Conservation (phyloP, 2,329 filamentous ascomycete genomes). For the Colletotrichum higginsianum region DNA sequence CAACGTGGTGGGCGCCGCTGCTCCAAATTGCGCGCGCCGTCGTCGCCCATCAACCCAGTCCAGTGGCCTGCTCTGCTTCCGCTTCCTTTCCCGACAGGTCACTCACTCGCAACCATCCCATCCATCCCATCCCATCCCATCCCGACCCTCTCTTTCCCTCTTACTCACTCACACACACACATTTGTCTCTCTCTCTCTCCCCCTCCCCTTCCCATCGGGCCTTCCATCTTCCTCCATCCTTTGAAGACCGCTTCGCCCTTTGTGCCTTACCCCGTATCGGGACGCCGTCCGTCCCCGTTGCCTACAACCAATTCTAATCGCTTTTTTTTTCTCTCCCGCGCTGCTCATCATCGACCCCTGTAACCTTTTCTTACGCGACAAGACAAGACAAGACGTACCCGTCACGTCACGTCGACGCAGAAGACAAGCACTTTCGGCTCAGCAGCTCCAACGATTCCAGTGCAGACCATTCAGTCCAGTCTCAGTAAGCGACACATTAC, state of each 20-base stretch:
- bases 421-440: constrained; percentile 3
- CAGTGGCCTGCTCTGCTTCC: constrained; percentile 3
- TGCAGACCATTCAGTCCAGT: constrained; percentile 6
- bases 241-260: constrained; percentile 30
- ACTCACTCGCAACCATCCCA: constrained; percentile 15
- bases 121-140: constrained; percentile 15
- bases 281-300: constrained; percentile 27
- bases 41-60: constrained; percentile 2
- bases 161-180: constrained; percentile 4
- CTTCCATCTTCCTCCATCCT: constrained; percentile 19
- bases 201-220: neutral
- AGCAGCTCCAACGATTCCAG: constrained; percentile 23
- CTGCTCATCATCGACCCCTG: constrained; percentile 16
- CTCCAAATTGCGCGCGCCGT: constrained; percentile 39
- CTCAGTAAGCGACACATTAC: constrained; percentile 31
- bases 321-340: constrained; percentile 2
- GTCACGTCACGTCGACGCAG: constrained; percentile 30
- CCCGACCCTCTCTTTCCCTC: constrained; percentile 15
- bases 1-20: constrained; percentile 3
- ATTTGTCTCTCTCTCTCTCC: constrained; percentile 2
- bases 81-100: constrained; percentile 13
- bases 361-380: constrained; percentile 33
- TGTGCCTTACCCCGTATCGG: constrained; percentile 25
- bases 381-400: neutral
- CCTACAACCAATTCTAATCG: constrained; percentile 32